These are phyloP conservation scores for Globisporangium uncinulatum DNA, from an alignment of 352 stramenopile species.

Conservation along the genomic window DNA sequence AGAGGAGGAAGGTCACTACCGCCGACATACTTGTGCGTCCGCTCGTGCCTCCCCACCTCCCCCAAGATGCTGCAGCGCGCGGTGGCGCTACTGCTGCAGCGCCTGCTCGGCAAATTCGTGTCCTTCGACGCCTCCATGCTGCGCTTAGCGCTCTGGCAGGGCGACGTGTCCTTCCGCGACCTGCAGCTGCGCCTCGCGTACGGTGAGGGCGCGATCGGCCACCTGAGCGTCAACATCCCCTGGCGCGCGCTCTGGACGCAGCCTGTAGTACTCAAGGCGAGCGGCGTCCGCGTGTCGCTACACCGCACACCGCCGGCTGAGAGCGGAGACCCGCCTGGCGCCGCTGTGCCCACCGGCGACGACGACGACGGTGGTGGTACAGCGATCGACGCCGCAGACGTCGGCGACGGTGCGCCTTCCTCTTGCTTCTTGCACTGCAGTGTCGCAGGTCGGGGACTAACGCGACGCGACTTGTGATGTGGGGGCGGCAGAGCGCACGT, in stretches of 20 bases:
- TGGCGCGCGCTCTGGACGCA: conserved; percentile 84
- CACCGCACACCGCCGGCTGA: conserved; percentile 37
- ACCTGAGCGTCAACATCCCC: conserved; percentile 78
- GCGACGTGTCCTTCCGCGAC: conserved; percentile 79
- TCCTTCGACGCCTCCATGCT: conserved; percentile 85
- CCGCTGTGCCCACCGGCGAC: conserved; percentile 14
- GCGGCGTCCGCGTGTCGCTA: conserved; percentile 62
- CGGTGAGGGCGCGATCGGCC: conserved; percentile 69
- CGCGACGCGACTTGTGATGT: neutral
- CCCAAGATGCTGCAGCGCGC: conserved; percentile 70
- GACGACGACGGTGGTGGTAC: conserved; percentile 11
- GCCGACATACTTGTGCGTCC: too few relatives aligned
- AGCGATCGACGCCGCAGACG: conserved; percentile 15
- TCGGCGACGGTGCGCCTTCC: conserved; percentile 27
- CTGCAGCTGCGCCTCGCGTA: conserved; percentile 76
- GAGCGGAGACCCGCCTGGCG: conserved; percentile 10
- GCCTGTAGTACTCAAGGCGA: conserved; percentile 70
- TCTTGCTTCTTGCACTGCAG: neutral
- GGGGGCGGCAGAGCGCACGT: conserved; percentile 52
- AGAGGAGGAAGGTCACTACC: too few relatives aligned
- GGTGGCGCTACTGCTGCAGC: conserved; percentile 80
- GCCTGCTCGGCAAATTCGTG: conserved; percentile 85
- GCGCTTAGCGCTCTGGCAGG: conserved; percentile 79
- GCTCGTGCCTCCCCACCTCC: neutral
- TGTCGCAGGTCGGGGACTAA: too few relatives aligned